Base-by-base conservation (phyloP, 1,139 yeast genomes). In the Hansenula anomala region DNA sequence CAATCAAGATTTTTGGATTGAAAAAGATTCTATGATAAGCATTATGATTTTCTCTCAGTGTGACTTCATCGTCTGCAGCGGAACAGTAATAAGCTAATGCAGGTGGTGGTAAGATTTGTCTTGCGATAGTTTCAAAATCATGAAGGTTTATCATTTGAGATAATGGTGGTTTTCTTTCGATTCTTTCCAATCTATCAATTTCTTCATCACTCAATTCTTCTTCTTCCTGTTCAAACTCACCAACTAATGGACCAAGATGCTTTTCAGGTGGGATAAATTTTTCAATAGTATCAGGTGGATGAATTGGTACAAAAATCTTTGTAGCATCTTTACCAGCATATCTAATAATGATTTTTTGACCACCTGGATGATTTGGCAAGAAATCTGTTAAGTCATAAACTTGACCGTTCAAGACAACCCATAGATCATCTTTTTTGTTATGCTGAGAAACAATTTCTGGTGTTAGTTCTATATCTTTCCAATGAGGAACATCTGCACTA, bases 51-150 rank as follows among this genome's bases (percentile, higher is more conserved):
- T 89, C 96, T 48, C 97, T 73, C 58, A 87, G 61, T 2, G 96
- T 75, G 49, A 90, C 78, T 64, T 90, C 97, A 60, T 90, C 97
- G 59, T 90, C 97, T 32, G 95, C 75, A 9, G 95, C 97, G 28
- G 94, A 81, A 3, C 95, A 82, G 59, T 88, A 90, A 62, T 90
- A 90, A 12, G 90, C 92, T 92, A 96, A 86, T 0, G 94, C 96
- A 14, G 80, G 75, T 46, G 78, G 79, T 31, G 85, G 75, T 72
- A 90, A 63, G 33, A 83, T 78, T 47, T 79, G 76, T 39, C 89
- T 73, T 2, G 97, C 97, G 34, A 90, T 79, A 52, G 75, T 75
- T 60, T 90, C 97, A 55, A 90, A 89, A 59, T 87, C 95, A 46
- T 76, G 75, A 46, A 84, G 55, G 54, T 86, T 87, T 61, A 78